Conservation (phyloP, 176 grass and related monocot genomes). For the Rhynchospora breviuscula region DNA sequence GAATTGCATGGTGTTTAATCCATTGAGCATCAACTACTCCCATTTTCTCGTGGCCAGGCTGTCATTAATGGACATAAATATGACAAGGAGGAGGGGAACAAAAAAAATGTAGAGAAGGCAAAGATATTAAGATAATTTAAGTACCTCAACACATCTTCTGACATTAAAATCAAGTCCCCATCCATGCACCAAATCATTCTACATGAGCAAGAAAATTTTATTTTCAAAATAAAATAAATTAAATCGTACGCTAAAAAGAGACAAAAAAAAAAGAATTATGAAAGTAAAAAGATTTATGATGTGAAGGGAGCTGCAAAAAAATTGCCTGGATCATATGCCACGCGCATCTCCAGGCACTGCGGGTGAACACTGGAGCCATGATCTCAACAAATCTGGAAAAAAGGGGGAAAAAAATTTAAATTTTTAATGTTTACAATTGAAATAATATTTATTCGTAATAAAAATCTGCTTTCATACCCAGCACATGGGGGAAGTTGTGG, state of each 20-base stretch:
- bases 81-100: background rate
- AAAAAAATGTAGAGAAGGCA: background rate
- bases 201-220: background rate
- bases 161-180: constrained; percentile 27
- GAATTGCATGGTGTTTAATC: constrained; percentile 30
- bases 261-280: background rate
- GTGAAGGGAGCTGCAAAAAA: background rate
- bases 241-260: background rate
- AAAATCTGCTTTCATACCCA: constrained; percentile 23
- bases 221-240: background rate
- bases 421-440: background rate
- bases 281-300: background rate
- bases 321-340: constrained; percentile 84
- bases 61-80: background rate
- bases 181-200: constrained; percentile 54
- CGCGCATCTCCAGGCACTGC: constrained; percentile 64
- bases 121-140: background rate
- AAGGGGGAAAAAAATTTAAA: background rate
- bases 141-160: constrained; percentile 25
- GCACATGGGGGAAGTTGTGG: constrained; percentile 67
- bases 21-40: constrained; percentile 45
- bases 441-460: background rate
- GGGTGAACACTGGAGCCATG: constrained; percentile 74
- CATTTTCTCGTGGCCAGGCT: constrained; percentile 41
- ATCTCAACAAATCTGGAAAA: constrained; percentile 66